phyloP scores from a whole-genome alignment of 352 stramenopile species.

The Phytophthora colocasiae region DNA sequence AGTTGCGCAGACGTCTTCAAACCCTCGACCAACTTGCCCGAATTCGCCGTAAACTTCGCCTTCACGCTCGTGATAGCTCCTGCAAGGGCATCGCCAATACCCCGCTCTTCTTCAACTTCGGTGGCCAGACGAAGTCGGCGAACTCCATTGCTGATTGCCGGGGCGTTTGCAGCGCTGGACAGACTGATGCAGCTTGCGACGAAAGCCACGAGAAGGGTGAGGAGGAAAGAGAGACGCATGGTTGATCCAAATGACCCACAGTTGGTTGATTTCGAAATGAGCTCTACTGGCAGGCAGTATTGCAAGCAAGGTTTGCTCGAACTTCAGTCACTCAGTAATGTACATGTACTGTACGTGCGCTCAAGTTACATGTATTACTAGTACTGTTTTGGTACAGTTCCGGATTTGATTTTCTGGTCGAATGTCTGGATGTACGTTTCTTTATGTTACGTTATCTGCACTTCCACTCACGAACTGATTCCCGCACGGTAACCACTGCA shows the following conservation, averaged over 20 bases:
- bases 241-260: not conserved
- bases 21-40: not conserved
- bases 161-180: not conserved
- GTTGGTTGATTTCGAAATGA: not conserved
- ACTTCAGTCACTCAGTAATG: too few species aligned
- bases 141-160: not conserved
- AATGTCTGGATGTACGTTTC: too few species aligned
- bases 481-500: too few species aligned
- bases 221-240: constrained; percentile 5
- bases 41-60: not conserved
- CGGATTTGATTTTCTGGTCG: too few species aligned
- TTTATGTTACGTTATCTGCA: too few species aligned
- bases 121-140: not conserved
- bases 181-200: constrained; percentile 6
- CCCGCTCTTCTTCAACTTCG: not conserved
- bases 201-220: constrained; percentile 3
- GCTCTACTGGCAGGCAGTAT: too few species aligned
- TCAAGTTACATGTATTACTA: too few species aligned
- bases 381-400: too few species aligned
- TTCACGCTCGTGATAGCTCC: not conserved
- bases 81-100: not conserved
- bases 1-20: not conserved
- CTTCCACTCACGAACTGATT: too few species aligned
- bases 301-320: too few species aligned
- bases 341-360: too few species aligned